phyloP scores from a whole-genome alignment of 192 early-diverging fungal genomes.

The Dissophora ornata region DNA sequence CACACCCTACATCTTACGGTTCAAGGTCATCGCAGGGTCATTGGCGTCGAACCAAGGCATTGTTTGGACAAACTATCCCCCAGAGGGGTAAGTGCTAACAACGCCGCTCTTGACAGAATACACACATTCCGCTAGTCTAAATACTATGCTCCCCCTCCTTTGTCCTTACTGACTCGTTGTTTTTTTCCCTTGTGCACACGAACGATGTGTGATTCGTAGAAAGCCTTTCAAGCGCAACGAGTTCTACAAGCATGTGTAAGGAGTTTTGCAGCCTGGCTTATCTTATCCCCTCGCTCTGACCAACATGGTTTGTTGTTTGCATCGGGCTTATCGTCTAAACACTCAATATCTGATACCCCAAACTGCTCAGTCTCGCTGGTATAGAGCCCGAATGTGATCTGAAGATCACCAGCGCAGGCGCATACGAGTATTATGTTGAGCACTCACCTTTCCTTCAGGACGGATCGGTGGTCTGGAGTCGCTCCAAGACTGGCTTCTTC shows the following conservation, averaged over 20 bases:
- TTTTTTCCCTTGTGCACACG: neutral
- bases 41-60: conserved; percentile 75
- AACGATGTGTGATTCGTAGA: conserved; percentile 32
- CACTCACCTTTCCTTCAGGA: conserved; percentile 26
- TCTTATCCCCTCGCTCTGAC: no score
- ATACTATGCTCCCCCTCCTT: no score
- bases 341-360: no score
- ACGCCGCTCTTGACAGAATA: no score
- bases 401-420: conserved; percentile 73
- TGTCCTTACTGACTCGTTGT: no score
- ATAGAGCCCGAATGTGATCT: conserved; percentile 66
- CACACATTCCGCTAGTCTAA: no score
- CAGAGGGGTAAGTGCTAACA: conserved; percentile 70
- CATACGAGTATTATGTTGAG: conserved; percentile 89
- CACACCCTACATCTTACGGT: conserved; percentile 76
- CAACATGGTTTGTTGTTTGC: no score
- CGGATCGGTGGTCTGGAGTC: conserved; percentile 11
- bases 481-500: conserved; percentile 72
- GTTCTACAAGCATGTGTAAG: conserved; percentile 50
- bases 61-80: conserved; percentile 91
- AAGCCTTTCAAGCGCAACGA: conserved; percentile 40
- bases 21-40: conserved; percentile 84
- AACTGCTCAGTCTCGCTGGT: conserved; percentile 48
- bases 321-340: no score
- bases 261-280: no score